Base-by-base conservation (phyloP, 1,284 basidiomycete genomes). In the Phellopilus nigrolimitatus region DNA sequence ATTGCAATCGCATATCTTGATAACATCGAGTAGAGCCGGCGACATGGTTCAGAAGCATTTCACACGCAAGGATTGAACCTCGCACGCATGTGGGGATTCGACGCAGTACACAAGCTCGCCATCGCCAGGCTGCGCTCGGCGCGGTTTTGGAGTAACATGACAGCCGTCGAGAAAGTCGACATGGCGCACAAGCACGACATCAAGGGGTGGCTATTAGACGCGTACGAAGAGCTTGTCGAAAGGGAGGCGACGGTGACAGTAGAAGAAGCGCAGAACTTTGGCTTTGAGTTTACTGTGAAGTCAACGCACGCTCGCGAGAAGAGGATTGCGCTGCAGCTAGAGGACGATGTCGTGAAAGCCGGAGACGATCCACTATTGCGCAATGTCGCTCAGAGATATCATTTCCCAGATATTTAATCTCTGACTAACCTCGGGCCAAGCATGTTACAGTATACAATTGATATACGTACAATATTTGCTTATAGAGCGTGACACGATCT, bases 11-110 rank as follows among this genome's bases (percentile, higher is more conserved):
- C n/a, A 33, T 22, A 5, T 10, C 13, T 46, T 31, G 3, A 33
- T 33, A 17, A 17, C 19, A 9, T 34, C 27, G 15, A 15, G 10
- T 43, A 10, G 7, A 25, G 24, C 19, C 9, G 60, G 60, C 33
- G 42, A 9, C n/a, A 8, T 4, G 12, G 9, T 24, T 5, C 21
- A 12, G 10, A 13, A 15, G 17, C 9, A n/a, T 7, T 21, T 47
- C 19, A n/a, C 3, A 39, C 7, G n/a, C n/a, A 24, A 48, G 12
- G 48, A 54, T 13, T 54, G 47, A 19, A 31, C 22, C 15, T 54
- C n/a, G 22, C 53, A 7, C 30, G 25, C 24, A 49, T 31, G 47
- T 54, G 53, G 53, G 47, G 36, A n/a, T 54, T 54, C 31, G 33
- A 49, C 3, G 22, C 36, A 3, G 19, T 50, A 10, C 30, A 21